Evolutionary conservation across 768 basidiomycete genomes (phyloP), one percentile per base, ranked within the genome.

Genomic region (Mycena pura): DNA sequence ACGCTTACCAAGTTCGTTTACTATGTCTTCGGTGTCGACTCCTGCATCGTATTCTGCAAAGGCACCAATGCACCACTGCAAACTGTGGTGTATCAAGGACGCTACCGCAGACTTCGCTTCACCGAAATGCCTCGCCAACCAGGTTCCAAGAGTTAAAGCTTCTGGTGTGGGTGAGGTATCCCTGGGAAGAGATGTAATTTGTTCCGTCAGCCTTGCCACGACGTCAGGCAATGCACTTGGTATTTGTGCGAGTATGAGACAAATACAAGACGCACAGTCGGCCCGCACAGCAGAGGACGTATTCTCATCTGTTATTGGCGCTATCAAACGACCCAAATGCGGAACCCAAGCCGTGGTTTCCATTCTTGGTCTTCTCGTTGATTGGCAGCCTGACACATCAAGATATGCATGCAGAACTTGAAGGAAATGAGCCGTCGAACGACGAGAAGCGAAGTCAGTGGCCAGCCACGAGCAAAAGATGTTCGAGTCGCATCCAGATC

Each of bases 51-150:
- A 70, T 1, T 78, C 76, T 0, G 82, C 78, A 56, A 87, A 74
- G 22, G 72, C 69, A 39, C 81, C 76, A 5, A 87, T 82, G 14
- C 82, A 79, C 82, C 85, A 85, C 52, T 84, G 81, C 66, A 89
- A 67, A 1, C 77, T 80, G 45, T 77, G 74, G 46, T 87, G 81
- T 7, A 81, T 68, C 9, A 86, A 60, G 24, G 43, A 67, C 3
- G 69, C 68, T 13, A 76, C 52, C n/a, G 73, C 29, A 24, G 52
- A 39, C 19, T 69, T 71, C 1, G 73, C 73, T 11, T 67, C 69
- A 31, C 60, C 38, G n/a, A 71, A 47, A 39, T 51, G 29, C 8
- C 39, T 57, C 5, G 48, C 51, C 40, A 80, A 62, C 31, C 61
- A 73, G 21, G 57, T 62, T 1, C 75, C 80, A n/a, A 82, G 47